These are phyloP conservation scores for Lactarius quietus DNA, from an alignment of 768 basidiomycete genomes.

Conservation along the genomic window DNA sequence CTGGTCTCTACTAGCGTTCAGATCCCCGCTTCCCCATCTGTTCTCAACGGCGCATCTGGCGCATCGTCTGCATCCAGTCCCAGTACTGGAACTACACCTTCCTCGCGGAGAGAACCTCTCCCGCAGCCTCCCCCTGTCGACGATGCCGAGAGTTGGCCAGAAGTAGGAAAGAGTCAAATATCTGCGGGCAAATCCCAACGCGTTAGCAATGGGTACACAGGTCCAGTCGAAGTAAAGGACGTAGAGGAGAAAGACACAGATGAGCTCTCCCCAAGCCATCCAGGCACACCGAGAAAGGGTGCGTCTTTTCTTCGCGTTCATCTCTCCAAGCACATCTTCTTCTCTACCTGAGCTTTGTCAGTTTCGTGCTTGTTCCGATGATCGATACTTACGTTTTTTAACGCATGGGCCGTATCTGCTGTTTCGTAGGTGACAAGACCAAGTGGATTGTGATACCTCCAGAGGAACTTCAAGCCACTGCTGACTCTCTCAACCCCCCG, in stretches of 20 bases:
- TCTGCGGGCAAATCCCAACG: slow-evolving; percentile 15
- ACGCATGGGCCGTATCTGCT: slow-evolving; percentile 2
- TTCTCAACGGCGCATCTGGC: slow-evolving; percentile 8
- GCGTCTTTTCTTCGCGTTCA: slow-evolving; percentile 29
- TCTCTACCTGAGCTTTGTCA: slow-evolving; percentile 8
- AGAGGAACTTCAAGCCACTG: slow-evolving; percentile 51
- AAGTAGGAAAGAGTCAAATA: slow-evolving; percentile 37
- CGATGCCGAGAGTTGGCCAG: slow-evolving; percentile 45
- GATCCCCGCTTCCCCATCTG: slow-evolving; percentile 11
- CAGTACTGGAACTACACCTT: slow-evolving; percentile 41
- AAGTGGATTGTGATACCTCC: slow-evolving; percentile 62
- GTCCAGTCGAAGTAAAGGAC: slow-evolving; percentile 24
- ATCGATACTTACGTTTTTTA: slow-evolving; percentile 13
- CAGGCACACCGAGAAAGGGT: slow-evolving; percentile 38
- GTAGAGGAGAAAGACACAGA: slow-evolving; percentile 27
- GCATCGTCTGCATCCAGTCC: slow-evolving; percentile 11
- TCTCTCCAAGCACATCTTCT: slow-evolving; percentile 5
- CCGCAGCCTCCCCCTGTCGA: slow-evolving; percentile 34
- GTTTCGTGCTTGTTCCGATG: slow-evolving; percentile 7
- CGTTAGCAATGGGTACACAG: slow-evolving; percentile 17
- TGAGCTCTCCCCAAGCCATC: slow-evolving; percentile 29
- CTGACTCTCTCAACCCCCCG: slow-evolving; percentile 38
- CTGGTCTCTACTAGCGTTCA: neutral
- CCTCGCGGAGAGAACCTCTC: slow-evolving; percentile 39
- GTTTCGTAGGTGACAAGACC: slow-evolving; percentile 45